Percentiles rank a stretch among this genome's conserved stretches.
phyloP scores from a whole-genome alignment of 148 eudicot genomes.

The Gaultheria prostrata region DNA sequence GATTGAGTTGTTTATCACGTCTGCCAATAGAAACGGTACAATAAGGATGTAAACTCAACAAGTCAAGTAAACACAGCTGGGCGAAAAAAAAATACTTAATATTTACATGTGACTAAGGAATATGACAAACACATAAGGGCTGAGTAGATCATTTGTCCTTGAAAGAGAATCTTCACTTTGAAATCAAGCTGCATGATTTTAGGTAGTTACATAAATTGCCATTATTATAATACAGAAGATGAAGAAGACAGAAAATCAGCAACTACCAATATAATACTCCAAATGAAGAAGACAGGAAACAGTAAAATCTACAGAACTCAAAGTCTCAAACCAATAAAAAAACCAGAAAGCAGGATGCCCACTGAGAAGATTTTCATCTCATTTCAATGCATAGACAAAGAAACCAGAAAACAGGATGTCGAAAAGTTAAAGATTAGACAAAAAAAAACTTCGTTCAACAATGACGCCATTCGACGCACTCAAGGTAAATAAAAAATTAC shows the following conservation, averaged over 20 bases:
- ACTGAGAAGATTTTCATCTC: background rate
- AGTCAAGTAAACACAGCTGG: constrained; percentile 15
- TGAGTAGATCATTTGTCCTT: constrained; percentile 25
- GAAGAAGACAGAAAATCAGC: constrained; percentile 11
- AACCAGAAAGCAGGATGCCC: background rate
- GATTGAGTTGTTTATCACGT: constrained; percentile 20
- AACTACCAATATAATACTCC: constrained; percentile 16
- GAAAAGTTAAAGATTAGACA: background rate
- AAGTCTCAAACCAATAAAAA: constrained; percentile 2
- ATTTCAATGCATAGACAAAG: background rate
- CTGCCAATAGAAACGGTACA: constrained; percentile 7
- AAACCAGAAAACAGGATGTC: too few species aligned
- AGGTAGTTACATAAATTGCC: constrained; percentile 8
- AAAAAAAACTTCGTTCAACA: background rate
- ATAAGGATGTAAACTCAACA: background rate
- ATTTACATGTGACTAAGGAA: constrained; percentile 33
- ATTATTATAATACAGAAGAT: constrained; percentile 11
- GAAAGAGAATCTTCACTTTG: constrained; percentile 22
- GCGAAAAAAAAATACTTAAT: background rate
- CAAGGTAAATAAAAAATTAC: background rate
- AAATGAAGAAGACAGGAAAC: constrained; percentile 14
- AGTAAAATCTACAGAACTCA: background rate
- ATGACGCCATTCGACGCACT: background rate
- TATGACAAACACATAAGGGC: constrained; percentile 18
- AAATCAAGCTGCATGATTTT: background rate